Evolutionary conservation across 495 filamentous ascomycete genomes (phyloP), one percentile per base, ranked within the genome.

Genomic region (Corynascus novoguineensis): DNA sequence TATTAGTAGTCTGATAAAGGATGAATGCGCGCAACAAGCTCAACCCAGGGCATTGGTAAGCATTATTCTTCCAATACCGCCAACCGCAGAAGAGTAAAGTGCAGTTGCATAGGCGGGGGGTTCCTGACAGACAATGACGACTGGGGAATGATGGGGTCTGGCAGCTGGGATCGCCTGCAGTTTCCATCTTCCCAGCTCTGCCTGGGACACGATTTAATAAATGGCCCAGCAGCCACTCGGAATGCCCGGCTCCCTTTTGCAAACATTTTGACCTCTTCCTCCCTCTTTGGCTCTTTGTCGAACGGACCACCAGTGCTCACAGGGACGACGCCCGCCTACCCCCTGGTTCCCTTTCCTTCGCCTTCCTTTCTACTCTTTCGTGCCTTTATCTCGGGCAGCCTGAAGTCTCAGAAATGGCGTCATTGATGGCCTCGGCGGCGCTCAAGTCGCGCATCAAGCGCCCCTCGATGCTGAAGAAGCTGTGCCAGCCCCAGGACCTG

Each of bases 401-500:
- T 38, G 40, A 28, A 14, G 29, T 15, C 35, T 3, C 32, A 55
- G 35, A 58, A 5, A 76, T 77, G 74, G 72, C 73, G 53, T 73
- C 75, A 22, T 64, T 68, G 46, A 66, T 80, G 58, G 85, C 83
- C 42, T 95, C 90, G 27, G 86, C 87, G 27, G 78, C 86, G 49
- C 75, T 96, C 61, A 87, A 83, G 75, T 81, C 84, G 65, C 85
- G 90, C 59, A 78, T 95, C 51, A 74, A 81, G 44, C 81, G 89
- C 47, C 87, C 89, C 15, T 87, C 85, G 5, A 84, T 92, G 70
- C 76, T 93, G 47, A 87, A 82, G 58, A 93, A 90, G 75, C 74
- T 96, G 24, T 84, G 86, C 58, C 83, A 81, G 54, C 82, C 90
- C 37, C 84, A 92, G 70, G 90, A 95, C 71, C 71, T 95, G 51